These are phyloP conservation scores for Peronosclerospora sorghi DNA, from an alignment of 352 stramenopile genomes.

Conservation along the genomic window DNA sequence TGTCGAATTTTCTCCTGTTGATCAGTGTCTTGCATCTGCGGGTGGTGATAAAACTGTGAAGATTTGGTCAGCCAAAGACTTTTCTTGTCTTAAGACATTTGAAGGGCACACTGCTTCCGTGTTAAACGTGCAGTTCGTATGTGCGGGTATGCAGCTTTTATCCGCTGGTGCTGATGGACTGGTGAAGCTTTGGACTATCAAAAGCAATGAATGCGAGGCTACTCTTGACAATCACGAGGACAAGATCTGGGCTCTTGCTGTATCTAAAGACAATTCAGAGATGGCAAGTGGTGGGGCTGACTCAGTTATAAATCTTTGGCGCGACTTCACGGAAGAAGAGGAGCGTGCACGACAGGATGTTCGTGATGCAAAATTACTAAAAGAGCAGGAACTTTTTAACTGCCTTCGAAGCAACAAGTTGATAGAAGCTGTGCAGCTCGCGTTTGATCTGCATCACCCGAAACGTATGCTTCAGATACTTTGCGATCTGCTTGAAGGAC, in stretches of 20 bases:
- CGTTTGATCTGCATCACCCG: conserved; percentile 90
- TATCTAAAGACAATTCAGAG: conserved; percentile 80
- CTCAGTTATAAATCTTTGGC: conserved; percentile 91
- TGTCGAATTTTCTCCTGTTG: conserved; percentile 93
- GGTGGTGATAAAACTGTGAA: conserved; percentile 95
- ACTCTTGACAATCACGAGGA: conserved; percentile 95
- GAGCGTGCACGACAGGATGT: conserved; percentile 72
- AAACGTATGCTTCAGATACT: conserved; percentile 90
- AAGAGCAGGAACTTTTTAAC: conserved; percentile 94
- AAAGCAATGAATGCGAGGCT: conserved; percentile 94
- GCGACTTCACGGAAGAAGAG: conserved; percentile 89
- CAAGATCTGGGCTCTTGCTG: conserved; percentile 95
- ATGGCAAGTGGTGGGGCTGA: conserved; percentile 92
- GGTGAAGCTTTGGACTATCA: conserved; percentile 97
- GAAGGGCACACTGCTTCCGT: conserved; percentile 88
- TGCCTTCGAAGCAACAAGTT: conserved; percentile 89
- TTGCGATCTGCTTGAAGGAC: conserved; percentile 65
- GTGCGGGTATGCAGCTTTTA: conserved; percentile 88
- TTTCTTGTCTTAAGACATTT: conserved; percentile 94
- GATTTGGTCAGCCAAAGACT: conserved; percentile 94
- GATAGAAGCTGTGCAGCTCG: conserved; percentile 66
- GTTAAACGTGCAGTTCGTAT: conserved; percentile 84
- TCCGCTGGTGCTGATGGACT: conserved; percentile 93
- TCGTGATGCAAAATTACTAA: conserved; percentile 86
- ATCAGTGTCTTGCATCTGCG: conserved; percentile 91